Base-by-base conservation (phyloP, 176 grass and related monocot genomes). In the Paspalum vaginatum region DNA sequence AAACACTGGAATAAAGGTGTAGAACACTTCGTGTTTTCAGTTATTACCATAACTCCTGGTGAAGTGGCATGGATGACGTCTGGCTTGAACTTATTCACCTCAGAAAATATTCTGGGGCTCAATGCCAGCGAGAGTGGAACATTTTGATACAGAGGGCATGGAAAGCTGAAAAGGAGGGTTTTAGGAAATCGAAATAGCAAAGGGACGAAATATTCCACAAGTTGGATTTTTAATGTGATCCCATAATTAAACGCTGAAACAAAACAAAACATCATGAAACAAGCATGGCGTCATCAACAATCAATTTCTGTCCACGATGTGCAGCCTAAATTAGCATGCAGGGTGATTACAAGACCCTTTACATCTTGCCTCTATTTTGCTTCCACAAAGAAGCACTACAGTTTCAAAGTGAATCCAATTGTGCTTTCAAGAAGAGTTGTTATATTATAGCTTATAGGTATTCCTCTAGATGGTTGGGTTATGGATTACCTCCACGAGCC, bases 31-130 rank as follows among this genome's bases (percentile, higher is more conserved):
- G 42, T 6, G 42, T 78, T 61, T 73, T 74, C 44, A 46, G 48
- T 15, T 12, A 84, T 80, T 95, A 99, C 97, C 97, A 96, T 96
- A 81, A 96, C 70, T 83, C 93, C 93, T 69, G 93, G 97, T 79
- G 97, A 99, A 65, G 97, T 91, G 14, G 91, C 97, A 65, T 96
- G 97, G 49, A 99, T 90, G 79, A 99, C 90, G 82, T 99, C 97
- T 8, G 97, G 97, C 73, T 91, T 99, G 78, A 96, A 99, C 68
- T 96, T 96, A 50, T 83, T 77, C 26, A 98, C 96, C 49, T 82
- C 87, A 65, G 89, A 94, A 86, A 93, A 89, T 85, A 99, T 99
- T 86, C 93, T 95, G 13, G 97, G 97, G 80, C 93, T 99, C 54
- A 95, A 76, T 11, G 97, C 97, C 82, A 96, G 61, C 0, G 97